phyloP scores from a whole-genome alignment of 2,329 filamentous ascomycete genomes.

The Epichloe baconii region DNA sequence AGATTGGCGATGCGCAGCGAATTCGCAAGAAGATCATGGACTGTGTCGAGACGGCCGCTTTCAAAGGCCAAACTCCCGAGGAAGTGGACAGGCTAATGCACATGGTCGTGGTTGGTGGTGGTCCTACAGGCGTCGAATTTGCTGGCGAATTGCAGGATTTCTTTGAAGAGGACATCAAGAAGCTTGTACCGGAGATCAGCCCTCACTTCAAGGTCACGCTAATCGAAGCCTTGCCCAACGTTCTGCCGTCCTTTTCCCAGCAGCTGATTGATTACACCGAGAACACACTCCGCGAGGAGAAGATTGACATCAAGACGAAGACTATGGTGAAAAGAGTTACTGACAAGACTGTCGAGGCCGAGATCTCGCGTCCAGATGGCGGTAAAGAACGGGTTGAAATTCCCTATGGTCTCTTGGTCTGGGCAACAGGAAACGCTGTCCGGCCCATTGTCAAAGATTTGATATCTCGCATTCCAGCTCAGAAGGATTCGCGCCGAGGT shows the following conservation, averaged over 20 bases:
- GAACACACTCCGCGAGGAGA: conserved; percentile 97
- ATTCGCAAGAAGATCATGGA: conserved; percentile 99
- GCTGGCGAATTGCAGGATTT: conserved; percentile 97
- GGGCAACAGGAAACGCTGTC: conserved; percentile 94
- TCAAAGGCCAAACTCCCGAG: conserved; percentile 84
- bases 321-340: conserved; percentile 98
- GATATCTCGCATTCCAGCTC: conserved; percentile 81
- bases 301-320: conserved; percentile 94
- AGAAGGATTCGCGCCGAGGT: conserved; percentile 88
- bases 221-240: conserved; percentile 91
- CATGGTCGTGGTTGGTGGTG: conserved; percentile 93
- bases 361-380: conserved; percentile 69
- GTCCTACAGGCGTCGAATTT: conserved; percentile 95
- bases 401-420: conserved; percentile 91
- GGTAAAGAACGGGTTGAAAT: conserved; percentile 70
- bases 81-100: conserved; percentile 91
- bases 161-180: conserved; percentile 95
- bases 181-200: conserved; percentile 91
- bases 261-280: conserved; percentile 99
- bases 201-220: conserved; percentile 95
- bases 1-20: conserved; percentile 87
- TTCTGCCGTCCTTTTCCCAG: conserved; percentile 97
- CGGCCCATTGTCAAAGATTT: conserved; percentile 83
- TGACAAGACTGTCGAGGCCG: conserved; percentile 83
- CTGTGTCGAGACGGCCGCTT: conserved; percentile 94